Evolutionary conservation across 1,284 basidiomycete genomes (phyloP).

Genomic region (Laetiporus sulphureus): DNA sequence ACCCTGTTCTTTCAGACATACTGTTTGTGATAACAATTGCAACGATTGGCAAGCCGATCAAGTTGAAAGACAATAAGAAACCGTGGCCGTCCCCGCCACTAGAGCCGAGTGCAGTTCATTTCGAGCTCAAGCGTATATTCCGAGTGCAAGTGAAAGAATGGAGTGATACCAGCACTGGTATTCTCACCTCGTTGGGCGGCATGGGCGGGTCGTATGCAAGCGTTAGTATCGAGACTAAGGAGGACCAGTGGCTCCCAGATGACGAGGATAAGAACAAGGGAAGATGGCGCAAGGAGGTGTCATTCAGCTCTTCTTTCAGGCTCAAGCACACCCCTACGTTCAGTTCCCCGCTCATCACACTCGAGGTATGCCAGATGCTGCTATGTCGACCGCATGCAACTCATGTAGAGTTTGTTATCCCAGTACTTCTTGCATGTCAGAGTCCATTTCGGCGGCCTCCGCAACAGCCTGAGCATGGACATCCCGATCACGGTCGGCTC

Average conservation of each 20-base stretch:
- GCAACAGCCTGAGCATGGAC: background rate
- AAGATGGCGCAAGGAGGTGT: conserved; percentile 1
- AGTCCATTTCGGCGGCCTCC: conserved; percentile 1
- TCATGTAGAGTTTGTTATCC: too few relatives aligned
- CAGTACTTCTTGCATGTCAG: conserved; percentile 1
- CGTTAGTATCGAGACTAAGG: background rate
- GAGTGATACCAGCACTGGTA: too few relatives aligned
- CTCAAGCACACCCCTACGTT: conserved; percentile 2
- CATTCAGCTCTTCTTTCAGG: conserved; percentile 1
- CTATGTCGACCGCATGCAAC: background rate
- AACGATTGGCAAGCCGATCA: conserved; percentile 11
- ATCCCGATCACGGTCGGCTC: conserved; percentile 1
- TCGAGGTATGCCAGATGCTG: background rate
- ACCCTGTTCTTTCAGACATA: conserved; percentile 13
- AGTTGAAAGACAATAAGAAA: conserved; percentile 5
- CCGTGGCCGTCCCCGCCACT: conserved; percentile 14
- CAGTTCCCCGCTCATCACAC: background rate
- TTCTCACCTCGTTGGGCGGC: background rate
- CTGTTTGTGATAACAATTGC: conserved; percentile 13
- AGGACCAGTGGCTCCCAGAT: conserved; percentile 13
- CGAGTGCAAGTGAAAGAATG: conserved; percentile 1
- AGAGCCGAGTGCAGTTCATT: conserved; percentile 10
- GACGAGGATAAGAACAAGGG: conserved; percentile 4
- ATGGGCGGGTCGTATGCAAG: background rate
- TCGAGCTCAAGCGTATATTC: conserved; percentile 6